phyloP scores from a whole-genome alignment of 140 eudicot genomes.

The Anethum foeniculum region DNA sequence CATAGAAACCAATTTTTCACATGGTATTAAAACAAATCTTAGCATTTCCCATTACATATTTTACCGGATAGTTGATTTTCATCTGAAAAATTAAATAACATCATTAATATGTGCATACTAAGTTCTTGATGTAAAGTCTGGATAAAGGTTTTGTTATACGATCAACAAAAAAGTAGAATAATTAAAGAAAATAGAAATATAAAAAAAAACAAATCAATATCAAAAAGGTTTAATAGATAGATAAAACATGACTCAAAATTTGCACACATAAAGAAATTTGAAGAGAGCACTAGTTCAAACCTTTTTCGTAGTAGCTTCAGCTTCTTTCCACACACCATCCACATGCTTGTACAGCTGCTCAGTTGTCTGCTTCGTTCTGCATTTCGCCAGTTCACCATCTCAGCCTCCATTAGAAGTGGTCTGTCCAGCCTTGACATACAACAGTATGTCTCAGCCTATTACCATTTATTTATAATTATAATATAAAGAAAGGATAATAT shows the following conservation, averaged over 20 bases:
- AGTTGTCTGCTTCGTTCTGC: conserved; percentile 99
- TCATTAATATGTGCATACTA: neutral
- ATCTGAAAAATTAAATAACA: neutral
- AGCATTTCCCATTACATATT: neutral
- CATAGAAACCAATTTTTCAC: neutral
- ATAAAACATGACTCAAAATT: neutral
- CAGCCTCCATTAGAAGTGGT: conserved; percentile 62
- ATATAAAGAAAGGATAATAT: conserved; percentile 8
- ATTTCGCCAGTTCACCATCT: conserved; percentile 81
- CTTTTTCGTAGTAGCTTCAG: conserved; percentile 92
- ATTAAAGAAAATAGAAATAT: neutral
- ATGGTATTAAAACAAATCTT: neutral
- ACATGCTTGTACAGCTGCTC: conserved; percentile 98
- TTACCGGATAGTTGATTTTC: neutral
- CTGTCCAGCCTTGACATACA: conserved; percentile 99
- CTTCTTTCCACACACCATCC: conserved; percentile 96
- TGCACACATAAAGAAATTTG: neutral
- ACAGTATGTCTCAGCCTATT: conserved; percentile 91
- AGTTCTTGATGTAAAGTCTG: neutral
- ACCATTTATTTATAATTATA: conserved; percentile 25
- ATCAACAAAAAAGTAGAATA: neutral
- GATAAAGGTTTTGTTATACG: neutral
- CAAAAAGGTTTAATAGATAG: neutral
- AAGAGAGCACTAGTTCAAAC: conserved; percentile 16
- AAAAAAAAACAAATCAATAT: neutral